Percentiles rank a stretch among this genome's conserved stretches.
These are phyloP conservation scores for Neofusicoccum ribis DNA, from an alignment of 2,329 filamentous ascomycete genomes.

Conservation along the genomic window DNA sequence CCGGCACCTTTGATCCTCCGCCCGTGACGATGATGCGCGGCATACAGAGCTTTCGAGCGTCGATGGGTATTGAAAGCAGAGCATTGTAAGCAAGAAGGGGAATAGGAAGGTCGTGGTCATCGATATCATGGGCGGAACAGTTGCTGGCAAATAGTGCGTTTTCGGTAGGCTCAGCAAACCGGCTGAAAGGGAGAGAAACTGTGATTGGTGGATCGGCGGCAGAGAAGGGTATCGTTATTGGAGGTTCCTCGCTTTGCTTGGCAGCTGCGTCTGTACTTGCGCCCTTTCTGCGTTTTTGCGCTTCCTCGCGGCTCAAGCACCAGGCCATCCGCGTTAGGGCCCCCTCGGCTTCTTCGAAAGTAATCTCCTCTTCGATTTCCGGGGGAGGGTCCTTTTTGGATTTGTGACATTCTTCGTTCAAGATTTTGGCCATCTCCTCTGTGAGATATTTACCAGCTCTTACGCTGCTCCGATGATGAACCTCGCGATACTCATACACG, in stretches of 20 bases:
- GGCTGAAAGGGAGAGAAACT: constrained; percentile 67
- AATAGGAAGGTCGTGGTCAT: constrained; percentile 83
- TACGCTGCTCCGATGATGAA: constrained; percentile 68
- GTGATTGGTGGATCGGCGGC: constrained; percentile 46
- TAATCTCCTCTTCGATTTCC: constrained; percentile 29
- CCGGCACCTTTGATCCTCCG: constrained; percentile 75
- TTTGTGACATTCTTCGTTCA: constrained; percentile 50
- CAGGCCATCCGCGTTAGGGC: constrained; percentile 73
- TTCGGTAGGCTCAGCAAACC: constrained; percentile 74
- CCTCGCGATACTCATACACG: constrained; percentile 87
- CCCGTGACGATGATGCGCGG: constrained; percentile 85
- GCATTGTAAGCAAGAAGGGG: constrained; percentile 74
- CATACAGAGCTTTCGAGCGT: constrained; percentile 83
- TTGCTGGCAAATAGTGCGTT: constrained; percentile 67
- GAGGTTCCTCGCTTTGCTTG: constrained; percentile 34
- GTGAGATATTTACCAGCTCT: constrained; percentile 73
- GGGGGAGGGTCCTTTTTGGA: constrained; percentile 26
- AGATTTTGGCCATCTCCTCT: constrained; percentile 65
- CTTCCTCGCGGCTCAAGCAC: constrained; percentile 52
- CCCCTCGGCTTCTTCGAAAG: constrained; percentile 80
- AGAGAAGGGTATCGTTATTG: constrained; percentile 37
- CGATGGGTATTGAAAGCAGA: constrained; percentile 73
- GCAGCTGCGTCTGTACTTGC: neutral
- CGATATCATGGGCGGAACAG: constrained; percentile 60
- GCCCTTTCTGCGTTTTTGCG: constrained; percentile 26